Percentiles rank a stretch among this genome's conserved stretches.
phyloP scores from a whole-genome alignment of 768 basidiomycete species.

The Collybiopsis luxurians region DNA sequence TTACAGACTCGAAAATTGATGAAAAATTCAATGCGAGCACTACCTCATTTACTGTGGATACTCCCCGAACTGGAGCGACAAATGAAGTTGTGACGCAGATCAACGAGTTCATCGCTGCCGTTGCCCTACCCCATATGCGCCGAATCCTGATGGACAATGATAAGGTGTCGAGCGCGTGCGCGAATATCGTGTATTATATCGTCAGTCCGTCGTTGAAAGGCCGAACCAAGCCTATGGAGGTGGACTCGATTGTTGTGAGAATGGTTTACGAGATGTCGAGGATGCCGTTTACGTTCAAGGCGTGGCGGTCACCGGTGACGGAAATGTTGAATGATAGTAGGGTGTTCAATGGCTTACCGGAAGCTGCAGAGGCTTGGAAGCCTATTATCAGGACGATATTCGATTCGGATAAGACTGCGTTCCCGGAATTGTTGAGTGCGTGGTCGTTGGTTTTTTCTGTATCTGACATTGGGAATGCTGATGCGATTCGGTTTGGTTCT shows the following conservation, averaged over 20 bases:
- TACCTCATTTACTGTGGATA: constrained; percentile 33
- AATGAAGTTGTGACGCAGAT: constrained; percentile 60
- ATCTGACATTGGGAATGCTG: no score
- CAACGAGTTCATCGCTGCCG: constrained; percentile 63
- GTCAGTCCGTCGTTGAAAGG: constrained; percentile 79
- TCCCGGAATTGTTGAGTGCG: constrained; percentile 81
- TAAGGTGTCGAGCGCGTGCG: constrained; percentile 74
- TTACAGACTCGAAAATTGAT: constrained; percentile 45
- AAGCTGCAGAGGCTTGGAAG: constrained; percentile 64
- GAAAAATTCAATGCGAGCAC: constrained; percentile 56
- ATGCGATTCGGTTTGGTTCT: constrained; percentile 16
- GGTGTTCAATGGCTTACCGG: constrained; percentile 74
- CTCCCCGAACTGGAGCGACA: constrained; percentile 29
- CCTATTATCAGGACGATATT: constrained; percentile 77
- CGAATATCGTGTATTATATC: constrained; percentile 81
- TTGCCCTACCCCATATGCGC: constrained; percentile 71
- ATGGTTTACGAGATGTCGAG: constrained; percentile 78
- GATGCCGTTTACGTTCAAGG: constrained; percentile 73
- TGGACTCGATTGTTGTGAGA: constrained; percentile 63
- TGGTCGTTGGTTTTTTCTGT: constrained; percentile 25
- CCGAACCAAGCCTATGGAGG: constrained; percentile 75
- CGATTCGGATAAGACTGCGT: constrained; percentile 82
- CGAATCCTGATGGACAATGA: constrained; percentile 83
- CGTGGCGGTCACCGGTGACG: constrained; percentile 77
- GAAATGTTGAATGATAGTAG: constrained; percentile 86